phyloP scores from a whole-genome alignment of 164 flowering plant species.

The grape (Vitis vinifera) region DNA sequence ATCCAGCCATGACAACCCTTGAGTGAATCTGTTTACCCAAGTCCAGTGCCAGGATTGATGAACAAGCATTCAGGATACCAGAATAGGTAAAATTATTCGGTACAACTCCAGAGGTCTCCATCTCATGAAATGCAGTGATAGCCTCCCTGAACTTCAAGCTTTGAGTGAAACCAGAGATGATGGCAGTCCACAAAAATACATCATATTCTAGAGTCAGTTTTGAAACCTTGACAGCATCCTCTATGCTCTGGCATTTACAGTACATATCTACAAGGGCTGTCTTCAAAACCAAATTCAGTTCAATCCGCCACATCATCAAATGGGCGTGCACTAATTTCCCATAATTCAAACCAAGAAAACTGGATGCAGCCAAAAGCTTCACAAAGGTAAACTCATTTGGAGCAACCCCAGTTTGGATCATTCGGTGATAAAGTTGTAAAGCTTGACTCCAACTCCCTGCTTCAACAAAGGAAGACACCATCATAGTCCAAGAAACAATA shows the following conservation, averaged over 20 bases:
- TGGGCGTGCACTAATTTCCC: conserved; percentile 53
- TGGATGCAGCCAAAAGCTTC: conserved; percentile 35
- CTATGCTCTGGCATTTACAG: conserved; percentile 38
- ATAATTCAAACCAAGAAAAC: conserved; percentile 29
- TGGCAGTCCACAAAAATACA: conserved; percentile 48
- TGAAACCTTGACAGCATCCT: conserved; percentile 40
- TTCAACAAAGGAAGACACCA: conserved; percentile 44
- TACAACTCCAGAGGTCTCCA: conserved; percentile 33
- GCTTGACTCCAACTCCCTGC: conserved; percentile 35
- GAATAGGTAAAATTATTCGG: conserved; percentile 51
- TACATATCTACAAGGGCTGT: conserved; percentile 62
- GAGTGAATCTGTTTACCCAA: conserved; percentile 57
- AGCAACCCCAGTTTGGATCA: conserved; percentile 42
- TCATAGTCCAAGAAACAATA: conserved; percentile 48
- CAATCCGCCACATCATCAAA: conserved; percentile 33
- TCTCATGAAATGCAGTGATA: conserved; percentile 35
- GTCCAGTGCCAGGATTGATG: conserved; percentile 26
- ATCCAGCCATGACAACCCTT: conserved; percentile 37
- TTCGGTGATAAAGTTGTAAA: conserved; percentile 28
- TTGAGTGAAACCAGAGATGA: conserved; percentile 47
- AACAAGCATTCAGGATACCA: conserved; percentile 42
- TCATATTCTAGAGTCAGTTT: conserved; percentile 43
- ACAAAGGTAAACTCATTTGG: conserved; percentile 66
- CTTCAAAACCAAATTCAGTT: conserved; percentile 46
- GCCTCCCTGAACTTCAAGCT: conserved; percentile 32